Evolutionary conservation across 139 green algal genomes (phyloP).

Genomic region (Coccomyxa sp.): DNA sequence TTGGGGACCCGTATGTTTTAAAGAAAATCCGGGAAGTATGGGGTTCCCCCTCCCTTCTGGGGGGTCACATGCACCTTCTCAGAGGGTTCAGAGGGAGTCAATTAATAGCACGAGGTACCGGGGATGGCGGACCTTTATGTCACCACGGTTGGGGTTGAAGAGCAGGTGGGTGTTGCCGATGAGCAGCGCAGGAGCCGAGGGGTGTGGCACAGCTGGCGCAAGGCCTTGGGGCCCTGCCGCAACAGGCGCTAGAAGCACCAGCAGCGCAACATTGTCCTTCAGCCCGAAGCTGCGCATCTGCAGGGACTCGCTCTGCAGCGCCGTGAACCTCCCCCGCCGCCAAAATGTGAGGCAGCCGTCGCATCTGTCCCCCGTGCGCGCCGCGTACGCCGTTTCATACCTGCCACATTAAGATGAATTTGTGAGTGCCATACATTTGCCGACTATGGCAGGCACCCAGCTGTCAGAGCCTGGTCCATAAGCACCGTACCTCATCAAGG

Average conservation of each 20-base stretch:
- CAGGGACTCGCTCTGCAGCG: conserved; percentile 24
- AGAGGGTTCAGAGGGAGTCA: too few relatives aligned
- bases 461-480: neutral
- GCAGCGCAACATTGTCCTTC: conserved; percentile 76
- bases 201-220: neutral
- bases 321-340: conserved; percentile 14
- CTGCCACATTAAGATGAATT: conserved; percentile 15
- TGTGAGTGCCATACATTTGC: neutral
- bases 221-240: neutral
- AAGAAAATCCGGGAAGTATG: too few relatives aligned
- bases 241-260: conserved; percentile 13
- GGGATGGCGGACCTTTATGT: conserved; percentile 54
- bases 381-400: conserved; percentile 45
- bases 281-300: conserved; percentile 49
- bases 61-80: too few relatives aligned
- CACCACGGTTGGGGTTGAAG: conserved; percentile 80
- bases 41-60: too few relatives aligned
- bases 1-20: too few relatives aligned
- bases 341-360: conserved; percentile 37
- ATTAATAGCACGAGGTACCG: too few relatives aligned
- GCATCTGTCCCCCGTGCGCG: conserved; percentile 21
- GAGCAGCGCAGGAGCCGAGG: conserved; percentile 38
- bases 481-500: neutral
- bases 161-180: conserved; percentile 82
- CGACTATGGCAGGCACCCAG: neutral